phyloP scores from a whole-genome alignment of 495 filamentous ascomycete genomes.

The Aspergillus leporis region DNA sequence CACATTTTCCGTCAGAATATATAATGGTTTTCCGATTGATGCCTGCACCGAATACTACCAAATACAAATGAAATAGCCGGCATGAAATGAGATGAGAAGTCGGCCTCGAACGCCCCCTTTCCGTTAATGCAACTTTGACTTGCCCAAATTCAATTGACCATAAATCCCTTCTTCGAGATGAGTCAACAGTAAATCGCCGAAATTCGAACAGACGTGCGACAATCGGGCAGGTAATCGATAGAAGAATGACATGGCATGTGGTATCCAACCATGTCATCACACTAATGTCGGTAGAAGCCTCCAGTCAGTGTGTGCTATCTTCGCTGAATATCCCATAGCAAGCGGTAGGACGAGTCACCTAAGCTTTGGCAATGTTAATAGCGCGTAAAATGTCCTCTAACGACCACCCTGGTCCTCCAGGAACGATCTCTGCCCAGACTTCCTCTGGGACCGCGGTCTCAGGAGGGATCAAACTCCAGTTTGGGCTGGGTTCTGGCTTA shows the following conservation, averaged over 20 bases:
- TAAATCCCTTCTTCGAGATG: background rate
- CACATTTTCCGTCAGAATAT: background rate
- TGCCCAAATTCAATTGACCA: background rate
- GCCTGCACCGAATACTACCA: background rate
- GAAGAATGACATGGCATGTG: too few species aligned
- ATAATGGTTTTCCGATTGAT: background rate
- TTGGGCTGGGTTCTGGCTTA: conserved; percentile 79
- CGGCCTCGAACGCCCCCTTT: background rate
- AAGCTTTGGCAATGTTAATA: conserved; percentile 45
- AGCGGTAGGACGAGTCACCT: background rate
- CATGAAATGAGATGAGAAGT: background rate
- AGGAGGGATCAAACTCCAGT: conserved; percentile 73
- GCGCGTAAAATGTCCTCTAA: conserved; percentile 68
- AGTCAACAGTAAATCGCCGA: background rate
- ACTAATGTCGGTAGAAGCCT: too few species aligned
- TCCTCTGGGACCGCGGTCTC: conserved; percentile 59
- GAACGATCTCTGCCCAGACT: conserved; percentile 71
- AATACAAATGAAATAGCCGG: background rate
- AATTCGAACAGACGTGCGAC: background rate
- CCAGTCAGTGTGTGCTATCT: too few species aligned
- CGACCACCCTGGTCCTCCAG: conserved; percentile 59
- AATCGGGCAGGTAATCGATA: background rate
- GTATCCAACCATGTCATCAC: too few species aligned
- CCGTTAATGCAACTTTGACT: background rate
- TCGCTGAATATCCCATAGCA: too few species aligned